Conservation (phyloP, 2,329 filamentous ascomycete genomes). For the Fusarium sp. region DNA sequence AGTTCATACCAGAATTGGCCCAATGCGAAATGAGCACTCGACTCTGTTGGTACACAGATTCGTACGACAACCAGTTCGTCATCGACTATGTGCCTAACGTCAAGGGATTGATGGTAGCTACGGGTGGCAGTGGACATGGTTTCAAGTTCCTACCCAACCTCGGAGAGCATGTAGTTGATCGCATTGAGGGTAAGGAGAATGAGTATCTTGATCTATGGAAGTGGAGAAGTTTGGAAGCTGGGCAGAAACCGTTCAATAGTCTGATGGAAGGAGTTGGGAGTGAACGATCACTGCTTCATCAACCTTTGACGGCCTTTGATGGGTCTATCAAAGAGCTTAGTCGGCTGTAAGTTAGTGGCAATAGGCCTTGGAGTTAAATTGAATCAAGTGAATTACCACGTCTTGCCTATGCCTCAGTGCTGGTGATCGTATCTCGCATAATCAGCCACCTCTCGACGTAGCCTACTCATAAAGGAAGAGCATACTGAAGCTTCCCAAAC, state of each 20-base stretch:
- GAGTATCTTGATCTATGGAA: background rate
- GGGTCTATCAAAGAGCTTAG: background rate
- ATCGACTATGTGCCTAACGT: slow-evolving; percentile 60
- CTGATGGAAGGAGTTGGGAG: background rate
- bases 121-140: slow-evolving; percentile 71
- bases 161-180: slow-evolving; percentile 66
- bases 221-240: background rate
- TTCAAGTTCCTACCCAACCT: slow-evolving; percentile 73
- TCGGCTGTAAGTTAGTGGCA: background rate
- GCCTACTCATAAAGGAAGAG: too few species aligned
- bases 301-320: background rate
- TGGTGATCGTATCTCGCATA: too few species aligned
- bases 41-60: slow-evolving; percentile 52
- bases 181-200: slow-evolving; percentile 15
- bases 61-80: slow-evolving; percentile 52
- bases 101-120: slow-evolving; percentile 70
- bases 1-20: slow-evolving; percentile 59
- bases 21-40: slow-evolving; percentile 51
- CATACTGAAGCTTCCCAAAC: too few species aligned
- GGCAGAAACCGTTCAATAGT: background rate
- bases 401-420: too few species aligned
- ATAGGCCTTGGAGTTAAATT: background rate
- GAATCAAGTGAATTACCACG: background rate
- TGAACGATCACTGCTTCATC: background rate
- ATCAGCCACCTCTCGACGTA: too few species aligned